A percentile compares a stretch with the other conserved stretches of the same genome.
These are phyloP conservation scores for Penicillium bialowiezense DNA, from an alignment of 495 filamentous ascomycete genomes.

Conservation along the genomic window DNA sequence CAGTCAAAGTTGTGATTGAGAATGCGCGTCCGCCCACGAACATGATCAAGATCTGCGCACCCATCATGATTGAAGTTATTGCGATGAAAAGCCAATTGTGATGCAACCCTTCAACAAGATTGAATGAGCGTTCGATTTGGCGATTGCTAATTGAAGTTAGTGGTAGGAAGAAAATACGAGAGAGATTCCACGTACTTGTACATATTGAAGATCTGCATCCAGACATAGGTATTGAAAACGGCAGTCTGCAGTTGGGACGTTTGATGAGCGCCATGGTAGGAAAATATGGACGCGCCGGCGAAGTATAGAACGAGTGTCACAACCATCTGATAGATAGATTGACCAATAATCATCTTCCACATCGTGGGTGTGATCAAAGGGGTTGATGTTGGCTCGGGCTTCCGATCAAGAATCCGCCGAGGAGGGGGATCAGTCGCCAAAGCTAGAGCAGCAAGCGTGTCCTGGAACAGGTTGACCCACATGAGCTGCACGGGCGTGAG, in stretches of 20 bases:
- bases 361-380: slow-evolving; percentile 66
- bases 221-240: slow-evolving; percentile 76
- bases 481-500: slow-evolving; percentile 73
- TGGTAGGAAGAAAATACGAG: background rate
- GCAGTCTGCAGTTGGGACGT: slow-evolving; percentile 50
- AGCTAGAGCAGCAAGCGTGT: slow-evolving; percentile 73
- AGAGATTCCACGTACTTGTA: slow-evolving; percentile 22
- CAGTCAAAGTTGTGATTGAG: slow-evolving; percentile 47
- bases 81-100: slow-evolving; percentile 68
- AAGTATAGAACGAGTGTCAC: slow-evolving; percentile 69
- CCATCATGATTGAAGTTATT: slow-evolving; percentile 70
- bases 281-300: slow-evolving; percentile 54
- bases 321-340: slow-evolving; percentile 66
- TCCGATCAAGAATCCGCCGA: slow-evolving; percentile 57
- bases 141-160: slow-evolving; percentile 48
- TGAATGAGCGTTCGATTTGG: slow-evolving; percentile 73
- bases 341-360: slow-evolving; percentile 82
- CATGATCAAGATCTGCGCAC: slow-evolving; percentile 64
- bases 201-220: slow-evolving; percentile 81
- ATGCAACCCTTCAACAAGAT: slow-evolving; percentile 74
- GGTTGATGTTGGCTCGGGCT: slow-evolving; percentile 63
- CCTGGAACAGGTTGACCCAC: slow-evolving; percentile 82
- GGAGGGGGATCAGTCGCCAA: slow-evolving; percentile 71
- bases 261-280: background rate
- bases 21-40: slow-evolving; percentile 64